These are phyloP conservation scores for Megacollybia marginata DNA, from an alignment of 768 basidiomycete species.

Conservation along the genomic window DNA sequence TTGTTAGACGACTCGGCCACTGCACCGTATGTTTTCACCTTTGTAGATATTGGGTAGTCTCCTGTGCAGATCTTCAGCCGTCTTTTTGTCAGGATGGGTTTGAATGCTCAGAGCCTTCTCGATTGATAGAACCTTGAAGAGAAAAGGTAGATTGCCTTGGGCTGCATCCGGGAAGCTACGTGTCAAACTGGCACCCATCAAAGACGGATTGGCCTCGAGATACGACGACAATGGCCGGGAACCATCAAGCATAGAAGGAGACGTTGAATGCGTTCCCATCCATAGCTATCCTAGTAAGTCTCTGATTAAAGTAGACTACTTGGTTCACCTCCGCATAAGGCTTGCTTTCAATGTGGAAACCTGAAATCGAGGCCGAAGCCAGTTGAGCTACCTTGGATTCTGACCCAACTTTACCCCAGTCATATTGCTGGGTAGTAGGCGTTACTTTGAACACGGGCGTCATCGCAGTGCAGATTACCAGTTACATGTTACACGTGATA, in stretches of 20 bases:
- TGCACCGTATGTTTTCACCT: conserved; percentile 40
- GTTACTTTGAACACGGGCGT: conserved; percentile 67
- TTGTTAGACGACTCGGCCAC: neutral
- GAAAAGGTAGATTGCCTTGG: conserved; percentile 74
- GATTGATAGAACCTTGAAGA: conserved; percentile 90
- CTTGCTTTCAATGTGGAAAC: conserved; percentile 55
- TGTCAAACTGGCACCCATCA: conserved; percentile 58
- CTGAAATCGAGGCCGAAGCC: conserved; percentile 55
- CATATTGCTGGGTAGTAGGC: conserved; percentile 85
- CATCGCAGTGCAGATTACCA: conserved; percentile 1
- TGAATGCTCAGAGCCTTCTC: conserved; percentile 88
- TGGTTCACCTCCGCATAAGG: conserved; percentile 80
- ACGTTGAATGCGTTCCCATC: conserved; percentile 95
- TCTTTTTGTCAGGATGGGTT: conserved; percentile 77
- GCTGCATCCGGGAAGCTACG: conserved; percentile 42
- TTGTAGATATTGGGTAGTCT: conserved; percentile 83
- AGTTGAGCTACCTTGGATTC: conserved; percentile 86
- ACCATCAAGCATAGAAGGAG: conserved; percentile 33
- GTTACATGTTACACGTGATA: too few species aligned
- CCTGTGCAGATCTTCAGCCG: conserved; percentile 63
- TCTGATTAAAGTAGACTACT: neutral
- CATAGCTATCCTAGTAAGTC: conserved; percentile 57
- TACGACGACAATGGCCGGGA: conserved; percentile 44
- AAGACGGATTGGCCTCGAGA: conserved; percentile 56
- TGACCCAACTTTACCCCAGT: conserved; percentile 87